Evolutionary conservation across 2,329 filamentous ascomycete species (phyloP), one percentile per base, ranked within the genome.

Genomic region (Cladosporium sp.): DNA sequence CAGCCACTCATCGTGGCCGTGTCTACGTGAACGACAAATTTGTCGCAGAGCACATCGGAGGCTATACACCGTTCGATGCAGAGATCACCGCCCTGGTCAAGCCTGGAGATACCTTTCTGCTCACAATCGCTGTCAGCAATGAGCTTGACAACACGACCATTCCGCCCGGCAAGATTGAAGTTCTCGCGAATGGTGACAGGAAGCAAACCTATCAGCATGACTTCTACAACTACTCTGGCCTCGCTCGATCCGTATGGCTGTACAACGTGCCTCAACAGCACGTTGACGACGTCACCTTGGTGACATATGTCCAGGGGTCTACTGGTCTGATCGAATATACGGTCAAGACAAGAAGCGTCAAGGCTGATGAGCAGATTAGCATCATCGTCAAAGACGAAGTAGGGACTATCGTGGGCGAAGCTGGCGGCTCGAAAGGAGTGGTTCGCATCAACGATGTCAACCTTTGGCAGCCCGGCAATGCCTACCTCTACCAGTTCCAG

Each of bases 61-160:
- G 47, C 17, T 50, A 50, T 29, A 43, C 41, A 4, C 47, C 47
- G 2, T 50, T 50, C 12, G 47, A 50, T 2, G 47, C 47, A 3
- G 47, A 50, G 17, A 38, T 50, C 7, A 43, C 40, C 6, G 19
- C 43, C 24, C 19, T 50, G 7, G 30, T 50, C 5, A 27, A 29
- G 9, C 27, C 47, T 17, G 47, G 47, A 8, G 20, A 43, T 19
- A 39, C 34, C 15, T 50, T 50, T 19, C 47, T 39, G 18, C 11
- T 50, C 38, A 50, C 47, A 5, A 50, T 50, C 29, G 47, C 47
- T 8, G 47, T 50, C 2, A 38, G 42, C 47, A 50, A 50, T n/a
- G 40, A 43, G 39, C 47, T 50, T 20, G 36, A 19, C 7, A 43
- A 22, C 32, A n/a, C 34, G 39, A 50, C 47, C 7, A 37, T 50